Percentiles rank a stretch among this genome's conserved stretches.
phyloP scores from a whole-genome alignment of 345 rosid species.

The Ceriops tagal region DNA sequence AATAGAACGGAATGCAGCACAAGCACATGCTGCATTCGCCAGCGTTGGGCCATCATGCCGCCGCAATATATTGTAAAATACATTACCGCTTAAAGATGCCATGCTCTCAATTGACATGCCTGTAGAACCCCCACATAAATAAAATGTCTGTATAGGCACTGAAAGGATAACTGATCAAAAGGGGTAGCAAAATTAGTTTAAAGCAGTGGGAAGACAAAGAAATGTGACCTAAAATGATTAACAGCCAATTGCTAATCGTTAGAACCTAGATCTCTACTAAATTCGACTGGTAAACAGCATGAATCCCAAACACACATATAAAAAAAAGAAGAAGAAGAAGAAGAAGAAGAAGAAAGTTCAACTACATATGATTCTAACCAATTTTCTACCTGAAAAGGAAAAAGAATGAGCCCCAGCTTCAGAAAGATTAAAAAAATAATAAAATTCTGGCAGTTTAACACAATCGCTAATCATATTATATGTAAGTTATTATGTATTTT shows the following conservation, averaged over 20 bases:
- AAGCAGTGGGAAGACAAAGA: neutral
- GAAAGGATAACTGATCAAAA: neutral
- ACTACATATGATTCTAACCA: neutral
- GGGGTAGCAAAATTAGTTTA: neutral
- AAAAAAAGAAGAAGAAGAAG: too few relatives aligned
- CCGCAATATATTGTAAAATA: conserved; percentile 65
- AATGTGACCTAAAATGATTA: neutral
- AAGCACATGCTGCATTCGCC: conserved; percentile 73
- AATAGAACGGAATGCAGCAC: conserved; percentile 60
- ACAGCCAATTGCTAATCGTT: neutral
- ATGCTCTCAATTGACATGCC: conserved; percentile 40
- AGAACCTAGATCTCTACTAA: neutral
- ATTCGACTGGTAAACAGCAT: neutral
- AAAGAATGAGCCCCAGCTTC: too few relatives aligned
- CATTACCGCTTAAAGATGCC: conserved; percentile 52
- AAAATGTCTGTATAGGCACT: conserved; percentile 1
- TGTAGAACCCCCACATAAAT: conserved; percentile 12
- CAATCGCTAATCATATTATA: too few relatives aligned
- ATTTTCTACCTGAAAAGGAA: neutral
- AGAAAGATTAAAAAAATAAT: too few relatives aligned
- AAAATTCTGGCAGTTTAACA: too few relatives aligned
- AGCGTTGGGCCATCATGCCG: conserved; percentile 69
- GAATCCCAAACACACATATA: neutral
- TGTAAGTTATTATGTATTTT: too few relatives aligned
- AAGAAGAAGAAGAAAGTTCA: neutral